Evolutionary conservation across 2,329 filamentous ascomycete genomes (phyloP), one percentile per base, ranked within the genome.

Genomic region (Helotiales sp.): DNA sequence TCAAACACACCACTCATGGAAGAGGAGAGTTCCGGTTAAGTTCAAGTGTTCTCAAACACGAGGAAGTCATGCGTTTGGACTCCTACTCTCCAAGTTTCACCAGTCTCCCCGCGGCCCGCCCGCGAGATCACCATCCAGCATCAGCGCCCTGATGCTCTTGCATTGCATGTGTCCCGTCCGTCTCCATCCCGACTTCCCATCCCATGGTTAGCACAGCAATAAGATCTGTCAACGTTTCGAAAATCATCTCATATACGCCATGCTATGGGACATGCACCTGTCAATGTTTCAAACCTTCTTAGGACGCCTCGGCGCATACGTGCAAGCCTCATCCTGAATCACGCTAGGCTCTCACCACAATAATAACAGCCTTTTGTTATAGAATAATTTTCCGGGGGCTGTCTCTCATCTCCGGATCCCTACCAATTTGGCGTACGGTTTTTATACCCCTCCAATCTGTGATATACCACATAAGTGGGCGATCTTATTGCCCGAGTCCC

Each of bases 171-270:
- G 55, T 45, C 55, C 55, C 57, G 32, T 22, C 55, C 45, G 10
- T 2, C 11, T 13, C 17, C 20, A 20, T 45, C 26, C 30, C 50
- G n/a, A 24, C 61, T 28, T 30, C 15, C 47, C 43, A 50, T 61
- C 40, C 59, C 47, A 34, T 57, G 30, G 52, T 57, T 22, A 37
- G 10, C 52, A 57, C 52, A 57, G 34, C 26, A 45, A 43, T 59
- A 65, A 47, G 52, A 54, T 63, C 57, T 65, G 62, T 68, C 60
- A 61, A 54, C 45, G 63, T 65, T 68, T 68, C 63, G 63, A 63
- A 68, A 68, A 68, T 66, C 66, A 68, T 68, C 63, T 68, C 60
- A 67, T 67, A 63, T 68, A 28, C n/a, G 37, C 62, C 20, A 62
- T 62, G 62, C 63, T 64, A 63, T 55, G 58, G 20, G 47, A 47